phyloP scores from a whole-genome alignment of 192 early-diverging fungal species.

The Podila verticillata region DNA sequence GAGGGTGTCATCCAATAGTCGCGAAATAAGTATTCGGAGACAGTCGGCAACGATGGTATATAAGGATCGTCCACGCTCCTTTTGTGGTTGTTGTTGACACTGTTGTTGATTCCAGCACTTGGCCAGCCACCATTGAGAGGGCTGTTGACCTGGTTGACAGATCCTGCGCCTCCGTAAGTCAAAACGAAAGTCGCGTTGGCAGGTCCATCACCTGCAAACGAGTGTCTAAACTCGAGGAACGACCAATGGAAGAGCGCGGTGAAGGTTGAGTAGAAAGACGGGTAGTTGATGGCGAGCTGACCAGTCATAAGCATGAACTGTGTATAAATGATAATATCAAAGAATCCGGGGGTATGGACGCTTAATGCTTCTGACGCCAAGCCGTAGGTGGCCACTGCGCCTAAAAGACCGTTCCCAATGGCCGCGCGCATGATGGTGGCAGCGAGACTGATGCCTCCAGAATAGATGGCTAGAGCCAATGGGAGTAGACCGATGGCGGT shows the following conservation, averaged over 20 bases:
- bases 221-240: slow-evolving; percentile 41
- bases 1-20: no score
- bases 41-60: background rate
- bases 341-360: slow-evolving; percentile 61
- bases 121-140: background rate
- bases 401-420: slow-evolving; percentile 21
- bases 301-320: slow-evolving; percentile 61
- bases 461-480: slow-evolving; percentile 31
- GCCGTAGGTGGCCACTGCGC: slow-evolving; percentile 34
- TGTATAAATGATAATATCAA: slow-evolving; percentile 60
- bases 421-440: slow-evolving; percentile 32
- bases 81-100: background rate
- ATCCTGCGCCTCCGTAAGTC: slow-evolving; percentile 37
- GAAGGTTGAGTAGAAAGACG: slow-evolving; percentile 57
- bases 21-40: background rate
- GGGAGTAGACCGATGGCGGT: slow-evolving; percentile 30
- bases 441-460: slow-evolving; percentile 18
- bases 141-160: slow-evolving; percentile 30
- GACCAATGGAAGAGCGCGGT: slow-evolving; percentile 61
- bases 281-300: slow-evolving; percentile 58
- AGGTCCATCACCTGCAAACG: slow-evolving; percentile 41
- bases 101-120: background rate
- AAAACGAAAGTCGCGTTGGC: slow-evolving; percentile 31
- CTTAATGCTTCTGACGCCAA: slow-evolving; percentile 24
- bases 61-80: background rate